phyloP scores from a whole-genome alignment of 140 eudicot species.

The Senecio squalidus region DNA sequence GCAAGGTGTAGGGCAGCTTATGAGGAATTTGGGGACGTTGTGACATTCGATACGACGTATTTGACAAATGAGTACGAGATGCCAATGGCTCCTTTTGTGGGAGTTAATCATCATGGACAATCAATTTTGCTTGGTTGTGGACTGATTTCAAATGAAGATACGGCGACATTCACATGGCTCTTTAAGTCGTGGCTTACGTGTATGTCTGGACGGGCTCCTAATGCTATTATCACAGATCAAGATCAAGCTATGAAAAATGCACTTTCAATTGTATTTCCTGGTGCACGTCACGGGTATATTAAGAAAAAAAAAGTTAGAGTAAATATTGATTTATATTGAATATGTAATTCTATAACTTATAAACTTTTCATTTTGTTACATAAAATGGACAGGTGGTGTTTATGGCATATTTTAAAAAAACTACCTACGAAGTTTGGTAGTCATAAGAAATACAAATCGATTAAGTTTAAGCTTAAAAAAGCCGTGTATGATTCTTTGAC shows the following conservation, averaged over 20 bases:
- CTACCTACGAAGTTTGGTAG: background rate
- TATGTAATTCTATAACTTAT: background rate
- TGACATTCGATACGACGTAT: background rate
- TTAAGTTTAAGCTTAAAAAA: background rate
- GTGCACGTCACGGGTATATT: background rate
- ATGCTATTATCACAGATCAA: slow-evolving; percentile 4
- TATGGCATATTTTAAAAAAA: background rate
- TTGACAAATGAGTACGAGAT: background rate
- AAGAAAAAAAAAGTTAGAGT: too few relatives aligned
- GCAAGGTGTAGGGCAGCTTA: background rate
- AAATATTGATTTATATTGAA: too few relatives aligned
- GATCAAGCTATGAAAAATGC: background rate
- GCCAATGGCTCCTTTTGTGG: background rate
- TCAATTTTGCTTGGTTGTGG: background rate
- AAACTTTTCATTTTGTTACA: background rate
- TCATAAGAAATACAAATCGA: background rate
- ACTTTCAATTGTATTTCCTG: background rate
- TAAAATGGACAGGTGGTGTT: background rate
- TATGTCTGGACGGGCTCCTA: background rate
- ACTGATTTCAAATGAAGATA: too few relatives aligned
- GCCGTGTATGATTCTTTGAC: background rate
- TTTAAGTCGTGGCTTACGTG: slow-evolving; percentile 4
- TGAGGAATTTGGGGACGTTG: background rate
- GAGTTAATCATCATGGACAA: background rate
- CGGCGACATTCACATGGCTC: background rate